Base-by-base conservation (phyloP, 805 yeast genomes). In the Ogataea wickerhamii region DNA sequence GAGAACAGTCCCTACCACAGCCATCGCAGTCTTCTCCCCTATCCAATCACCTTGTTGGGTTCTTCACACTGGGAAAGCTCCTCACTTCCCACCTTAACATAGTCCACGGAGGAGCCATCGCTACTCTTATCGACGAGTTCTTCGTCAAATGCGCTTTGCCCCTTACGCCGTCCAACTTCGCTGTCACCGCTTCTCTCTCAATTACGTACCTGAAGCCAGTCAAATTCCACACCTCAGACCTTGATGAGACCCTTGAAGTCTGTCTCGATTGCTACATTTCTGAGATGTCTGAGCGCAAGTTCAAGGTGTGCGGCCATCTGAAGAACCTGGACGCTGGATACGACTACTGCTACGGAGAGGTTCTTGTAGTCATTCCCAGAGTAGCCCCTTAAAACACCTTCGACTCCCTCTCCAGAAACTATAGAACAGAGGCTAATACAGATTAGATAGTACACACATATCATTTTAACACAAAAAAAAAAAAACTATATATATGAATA, bases 61-160 rank as follows among this genome's bases (percentile, higher is more conserved):
- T 72, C 43, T 71, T 71, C 50, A 70, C 66, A 38, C 48, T 74
- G 20, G 80, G 80, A 4, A 58, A 60, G 12, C 53, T 64, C 39
- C 48, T 75, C 30, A 58, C 71, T 1, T 70, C 76, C 26, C 71
- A 70, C 38, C 73, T 68, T 38, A 75, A 76, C 30, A 64, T 70
- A 32, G 62, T 75, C 28, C 80, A 75, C 49, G 76, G 76, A 37
- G 80, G 80, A 1, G 63, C 74, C 13, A 58, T 73, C n/a, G 67
- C 78, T 4, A 73, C 79, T 4, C 57, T 75, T 6, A 52, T 75
- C 8, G 80, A 75, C 47, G 80, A 74, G 49, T 74, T 70, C 3
- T 61, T 74, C 36, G 73, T 76, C 40, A 51, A 66, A n/a, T 71
- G 73, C 33, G 78, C 73, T 13, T 66, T 75, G 43, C 70, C 78